These are phyloP conservation scores for Boletellus emodensis DNA, from an alignment of 768 basidiomycete genomes.

Conservation along the genomic window DNA sequence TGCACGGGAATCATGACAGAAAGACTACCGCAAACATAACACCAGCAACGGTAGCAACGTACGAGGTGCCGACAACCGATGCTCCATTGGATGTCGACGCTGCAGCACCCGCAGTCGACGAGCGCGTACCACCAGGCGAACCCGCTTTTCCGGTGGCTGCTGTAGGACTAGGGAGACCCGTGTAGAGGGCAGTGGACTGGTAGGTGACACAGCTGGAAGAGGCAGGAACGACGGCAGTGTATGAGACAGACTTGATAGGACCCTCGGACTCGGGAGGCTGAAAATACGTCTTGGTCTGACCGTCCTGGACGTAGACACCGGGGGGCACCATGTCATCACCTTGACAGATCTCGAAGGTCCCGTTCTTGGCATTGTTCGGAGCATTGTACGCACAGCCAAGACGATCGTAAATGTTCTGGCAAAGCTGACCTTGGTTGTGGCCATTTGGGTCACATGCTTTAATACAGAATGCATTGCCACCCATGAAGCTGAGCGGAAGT, in stretches of 20 bases:
- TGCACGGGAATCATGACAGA: slow-evolving; percentile 24
- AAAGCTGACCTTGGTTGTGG: slow-evolving; percentile 43
- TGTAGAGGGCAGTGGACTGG: slow-evolving; percentile 35
- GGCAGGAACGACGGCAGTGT: slow-evolving; percentile 36
- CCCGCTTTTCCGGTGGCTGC: not conserved
- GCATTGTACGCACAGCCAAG: slow-evolving; percentile 74
- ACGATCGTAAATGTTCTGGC: slow-evolving; percentile 70
- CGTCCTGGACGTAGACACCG: slow-evolving; percentile 44
- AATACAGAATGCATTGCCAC: slow-evolving; percentile 58
- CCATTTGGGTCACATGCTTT: slow-evolving; percentile 64
- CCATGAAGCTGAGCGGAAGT: slow-evolving; percentile 54
- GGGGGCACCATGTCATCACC: slow-evolving; percentile 62
- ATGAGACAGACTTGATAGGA: slow-evolving; percentile 42
- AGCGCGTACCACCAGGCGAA: slow-evolving; percentile 6
- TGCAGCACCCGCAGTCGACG: slow-evolving; percentile 15
- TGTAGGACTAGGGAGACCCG: slow-evolving; percentile 17
- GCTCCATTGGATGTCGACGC: slow-evolving; percentile 16
- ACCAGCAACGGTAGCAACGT: slow-evolving; percentile 29
- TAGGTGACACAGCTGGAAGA: slow-evolving; percentile 44
- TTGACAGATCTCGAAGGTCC: slow-evolving; percentile 60
- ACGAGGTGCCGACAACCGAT: slow-evolving; percentile 25
- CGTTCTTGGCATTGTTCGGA: slow-evolving; percentile 55
- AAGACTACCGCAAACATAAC: slow-evolving; percentile 34
- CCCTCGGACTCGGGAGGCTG: slow-evolving; percentile 49
- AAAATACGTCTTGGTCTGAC: slow-evolving; percentile 40